Conservation (phyloP, 228 moss, liverwort and hornwort species). For the Sphagnum magellanicum region DNA sequence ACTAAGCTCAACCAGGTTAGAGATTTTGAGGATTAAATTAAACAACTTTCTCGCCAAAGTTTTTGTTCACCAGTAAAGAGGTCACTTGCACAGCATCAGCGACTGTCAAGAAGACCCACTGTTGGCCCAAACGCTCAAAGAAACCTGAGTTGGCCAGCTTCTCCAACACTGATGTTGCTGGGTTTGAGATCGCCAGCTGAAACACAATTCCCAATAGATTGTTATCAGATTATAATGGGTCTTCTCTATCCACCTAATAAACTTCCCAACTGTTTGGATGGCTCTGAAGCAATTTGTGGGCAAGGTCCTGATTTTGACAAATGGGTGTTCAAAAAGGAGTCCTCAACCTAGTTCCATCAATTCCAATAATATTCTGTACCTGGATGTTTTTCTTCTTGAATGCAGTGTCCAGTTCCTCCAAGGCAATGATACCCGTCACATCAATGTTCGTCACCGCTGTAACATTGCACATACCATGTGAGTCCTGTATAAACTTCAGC, state of each 20-base stretch:
- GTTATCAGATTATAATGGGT: no score
- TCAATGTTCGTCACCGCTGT: constrained; percentile 68
- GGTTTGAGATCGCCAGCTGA: constrained; percentile 59
- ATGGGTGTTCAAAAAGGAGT: not conserved
- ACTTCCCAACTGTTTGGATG: no score
- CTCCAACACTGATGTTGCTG: constrained; percentile 29
- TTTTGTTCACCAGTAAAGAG: constrained; percentile 20
- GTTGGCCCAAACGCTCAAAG: constrained; percentile 28
- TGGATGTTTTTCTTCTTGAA: constrained; percentile 49
- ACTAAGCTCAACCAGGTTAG: not conserved
- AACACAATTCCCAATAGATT: no score
- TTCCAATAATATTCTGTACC: constrained; percentile 15
- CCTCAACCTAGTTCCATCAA: not conserved
- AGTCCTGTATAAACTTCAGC: no score
- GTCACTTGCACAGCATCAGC: constrained; percentile 50
- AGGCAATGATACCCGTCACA: constrained; percentile 49
- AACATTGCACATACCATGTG: no score
- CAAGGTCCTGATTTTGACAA: no score
- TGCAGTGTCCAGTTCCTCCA: constrained; percentile 36
- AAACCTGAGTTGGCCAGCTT: constrained; percentile 38
- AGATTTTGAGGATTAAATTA: constrained; percentile 4
- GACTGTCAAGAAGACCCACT: constrained; percentile 58
- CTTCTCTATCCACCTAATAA: no score
- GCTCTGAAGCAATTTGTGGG: no score
- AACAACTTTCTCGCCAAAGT: constrained; percentile 9